Percentiles rank a stretch among this genome's conserved stretches.
phyloP scores from a whole-genome alignment of 768 basidiomycete species.

The Flagelloscypha sp. region DNA sequence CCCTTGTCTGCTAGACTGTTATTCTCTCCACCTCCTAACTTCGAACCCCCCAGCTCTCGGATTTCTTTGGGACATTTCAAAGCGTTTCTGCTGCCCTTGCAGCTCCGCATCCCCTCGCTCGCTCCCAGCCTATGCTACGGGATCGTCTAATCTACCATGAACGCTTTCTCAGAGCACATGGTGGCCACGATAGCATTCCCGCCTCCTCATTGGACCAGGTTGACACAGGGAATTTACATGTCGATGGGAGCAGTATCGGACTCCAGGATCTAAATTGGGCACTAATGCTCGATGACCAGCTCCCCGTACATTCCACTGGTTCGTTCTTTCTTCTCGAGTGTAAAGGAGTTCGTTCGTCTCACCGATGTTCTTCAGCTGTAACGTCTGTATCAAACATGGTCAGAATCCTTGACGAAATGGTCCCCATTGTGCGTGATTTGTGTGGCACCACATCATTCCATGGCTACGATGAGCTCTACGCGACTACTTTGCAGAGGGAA shows the following conservation, averaged over 20 bases:
- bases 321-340: background rate
- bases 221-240: slow-evolving; percentile 13
- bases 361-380: slow-evolving; percentile 19
- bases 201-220: slow-evolving; percentile 3
- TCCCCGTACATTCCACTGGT: slow-evolving; percentile 37
- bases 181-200: slow-evolving; percentile 4
- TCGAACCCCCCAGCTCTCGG: slow-evolving; percentile 25
- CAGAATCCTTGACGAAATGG: slow-evolving; percentile 32
- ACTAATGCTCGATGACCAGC: slow-evolving; percentile 27
- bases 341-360: background rate
- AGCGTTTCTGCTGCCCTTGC: slow-evolving; percentile 30
- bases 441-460: slow-evolving; percentile 34
- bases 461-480: slow-evolving; percentile 29
- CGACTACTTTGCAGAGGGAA: slow-evolving; percentile 29
- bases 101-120: slow-evolving; percentile 27
- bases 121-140: slow-evolving; percentile 29
- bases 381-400: slow-evolving; percentile 33
- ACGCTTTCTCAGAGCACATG: slow-evolving; percentile 15
- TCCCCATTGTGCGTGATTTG: slow-evolving; percentile 28
- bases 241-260: slow-evolving; percentile 34
- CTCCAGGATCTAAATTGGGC: slow-evolving; percentile 25
- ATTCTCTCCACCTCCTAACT: background rate
- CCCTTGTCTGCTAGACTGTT: background rate
- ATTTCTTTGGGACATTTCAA: slow-evolving; percentile 33
- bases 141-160: slow-evolving; percentile 39